These are phyloP conservation scores for Melastoma candidum DNA, from an alignment of 441 rosid species.

Conservation along the genomic window DNA sequence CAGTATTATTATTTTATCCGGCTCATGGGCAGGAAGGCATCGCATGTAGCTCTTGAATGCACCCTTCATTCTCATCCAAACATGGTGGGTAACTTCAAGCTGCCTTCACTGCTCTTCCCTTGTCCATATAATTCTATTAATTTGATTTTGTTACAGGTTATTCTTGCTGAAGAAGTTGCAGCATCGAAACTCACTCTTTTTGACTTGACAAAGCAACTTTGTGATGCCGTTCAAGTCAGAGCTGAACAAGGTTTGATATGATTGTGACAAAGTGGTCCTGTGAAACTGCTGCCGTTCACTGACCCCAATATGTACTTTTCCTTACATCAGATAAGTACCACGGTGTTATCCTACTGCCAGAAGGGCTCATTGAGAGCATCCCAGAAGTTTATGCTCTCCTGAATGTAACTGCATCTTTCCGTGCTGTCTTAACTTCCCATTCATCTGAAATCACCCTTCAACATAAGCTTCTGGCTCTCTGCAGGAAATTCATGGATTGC, in stretches of 20 bases:
- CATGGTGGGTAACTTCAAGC: conserved; percentile 44
- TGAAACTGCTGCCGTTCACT: conserved; percentile 5
- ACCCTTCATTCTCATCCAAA: conserved; percentile 98
- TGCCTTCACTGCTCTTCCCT: too few species aligned
- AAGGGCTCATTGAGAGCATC: conserved; percentile 96
- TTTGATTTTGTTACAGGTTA: conserved; percentile 4
- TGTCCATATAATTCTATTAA: background rate
- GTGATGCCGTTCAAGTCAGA: conserved; percentile 10
- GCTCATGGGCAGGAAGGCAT: conserved; percentile 95
- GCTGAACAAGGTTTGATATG: conserved; percentile 7
- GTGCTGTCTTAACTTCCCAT: too few species aligned
- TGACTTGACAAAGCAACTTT: conserved; percentile 11
- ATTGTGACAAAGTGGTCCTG: background rate
- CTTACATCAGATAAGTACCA: conserved; percentile 61
- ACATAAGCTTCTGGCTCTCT: conserved; percentile 7
- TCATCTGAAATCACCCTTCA: too few species aligned
- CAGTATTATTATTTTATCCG: conserved; percentile 97
- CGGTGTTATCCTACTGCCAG: conserved; percentile 94
- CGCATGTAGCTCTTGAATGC: conserved; percentile 98
- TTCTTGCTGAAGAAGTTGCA: conserved; percentile 14
- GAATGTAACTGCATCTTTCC: conserved; percentile 40
- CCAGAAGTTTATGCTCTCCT: conserved; percentile 93
- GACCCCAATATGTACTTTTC: conserved; percentile 15
- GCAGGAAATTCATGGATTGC: conserved; percentile 92
- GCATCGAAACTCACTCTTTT: conserved; percentile 12